These are phyloP conservation scores for Emmonsiellopsis sp. DNA, from an alignment of 2,329 filamentous ascomycete genomes.

Conservation along the genomic window DNA sequence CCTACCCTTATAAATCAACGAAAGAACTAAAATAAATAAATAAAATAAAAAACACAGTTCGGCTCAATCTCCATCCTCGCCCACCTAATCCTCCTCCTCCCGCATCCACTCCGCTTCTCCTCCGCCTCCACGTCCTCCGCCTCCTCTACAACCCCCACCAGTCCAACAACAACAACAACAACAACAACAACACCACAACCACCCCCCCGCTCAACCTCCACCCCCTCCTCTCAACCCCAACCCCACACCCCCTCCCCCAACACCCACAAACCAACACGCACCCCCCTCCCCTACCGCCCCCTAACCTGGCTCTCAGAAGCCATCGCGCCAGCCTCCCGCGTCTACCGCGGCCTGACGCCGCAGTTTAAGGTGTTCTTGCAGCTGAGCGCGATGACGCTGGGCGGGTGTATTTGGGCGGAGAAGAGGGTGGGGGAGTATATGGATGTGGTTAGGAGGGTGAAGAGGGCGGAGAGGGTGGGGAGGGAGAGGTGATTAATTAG, in stretches of 20 bases:
- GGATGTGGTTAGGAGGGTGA: constrained; percentile 30
- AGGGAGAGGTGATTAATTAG: constrained; percentile 1
- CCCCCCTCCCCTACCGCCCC: constrained; percentile 27
- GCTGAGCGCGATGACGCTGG: constrained; percentile 38
- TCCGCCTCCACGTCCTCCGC: constrained; percentile 21
- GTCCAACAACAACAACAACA: constrained; percentile 5
- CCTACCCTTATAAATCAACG: background rate
- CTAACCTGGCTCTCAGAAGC: constrained; percentile 41
- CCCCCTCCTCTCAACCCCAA: constrained; percentile 16
- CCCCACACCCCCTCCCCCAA: constrained; percentile 11
- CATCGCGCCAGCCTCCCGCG: constrained; percentile 31
- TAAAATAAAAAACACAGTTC: constrained; percentile 21
- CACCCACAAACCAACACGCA: constrained; percentile 21
- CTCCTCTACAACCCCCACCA: constrained; percentile 9
- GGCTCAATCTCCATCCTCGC: constrained; percentile 37
- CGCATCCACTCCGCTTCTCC: constrained; percentile 33
- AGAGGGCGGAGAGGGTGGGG: constrained; percentile 31
- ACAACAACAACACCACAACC: constrained; percentile 3
- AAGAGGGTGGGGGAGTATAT: constrained; percentile 37
- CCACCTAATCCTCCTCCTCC: constrained; percentile 35
- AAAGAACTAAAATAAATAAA: background rate
- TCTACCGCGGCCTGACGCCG: constrained; percentile 39
- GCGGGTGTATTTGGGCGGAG: constrained; percentile 41
- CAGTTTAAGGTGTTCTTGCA: constrained; percentile 43
- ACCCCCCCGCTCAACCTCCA: constrained; percentile 21